Evolutionary conservation across 768 basidiomycete species (phyloP), one percentile per base, ranked within the genome.

Genomic region (Mycena metata): DNA sequence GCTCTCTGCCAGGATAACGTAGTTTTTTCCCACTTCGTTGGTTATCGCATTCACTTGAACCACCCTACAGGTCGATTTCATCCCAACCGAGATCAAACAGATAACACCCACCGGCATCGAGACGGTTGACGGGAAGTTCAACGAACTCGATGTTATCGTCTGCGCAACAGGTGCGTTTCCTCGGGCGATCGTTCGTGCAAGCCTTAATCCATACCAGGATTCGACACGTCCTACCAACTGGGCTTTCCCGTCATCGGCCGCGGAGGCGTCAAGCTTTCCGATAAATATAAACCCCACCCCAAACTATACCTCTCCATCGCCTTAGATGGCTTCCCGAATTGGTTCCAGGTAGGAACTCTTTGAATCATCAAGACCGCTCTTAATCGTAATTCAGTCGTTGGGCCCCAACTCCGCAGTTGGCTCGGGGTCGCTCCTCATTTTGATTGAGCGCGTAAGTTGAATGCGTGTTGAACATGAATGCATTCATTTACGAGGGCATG

Each of bases 251-350:
- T 91, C 71, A 76, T 89, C 59, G 89, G 89, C 7, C 85, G 87
- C 15, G 77, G 82, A 23, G 89, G 89, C 3, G 71, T 83, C 11
- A 81, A 85, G 58, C 78, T 92, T 6, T 82, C 83, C 59, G 82
- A 87, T n/a, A 83, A 84, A 61, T 89, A 86, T 76, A 80, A 76
- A 1, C 87, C 89, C 4, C 81, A 88, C 70, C 88, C 90, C 2
- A 76, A 77, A 13, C 85, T 88, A 5, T 92, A 92, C 75, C 81
- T 92, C 8, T 82, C 86, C 9, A 74, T 91, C 36, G 84, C 86
- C 23, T 83, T 88, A 21, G 86, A 90, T 52, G 88, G 86, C 10
- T 91, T 91, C 77, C 91, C 91, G n/a, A 91, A 90, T 76, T 87
- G 85, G 84, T 91, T 91, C 80, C 80, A 84, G 88, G 87, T 21